Evolutionary conservation across 139 green algal species (phyloP).

Genomic region (Closterium sp.): DNA sequence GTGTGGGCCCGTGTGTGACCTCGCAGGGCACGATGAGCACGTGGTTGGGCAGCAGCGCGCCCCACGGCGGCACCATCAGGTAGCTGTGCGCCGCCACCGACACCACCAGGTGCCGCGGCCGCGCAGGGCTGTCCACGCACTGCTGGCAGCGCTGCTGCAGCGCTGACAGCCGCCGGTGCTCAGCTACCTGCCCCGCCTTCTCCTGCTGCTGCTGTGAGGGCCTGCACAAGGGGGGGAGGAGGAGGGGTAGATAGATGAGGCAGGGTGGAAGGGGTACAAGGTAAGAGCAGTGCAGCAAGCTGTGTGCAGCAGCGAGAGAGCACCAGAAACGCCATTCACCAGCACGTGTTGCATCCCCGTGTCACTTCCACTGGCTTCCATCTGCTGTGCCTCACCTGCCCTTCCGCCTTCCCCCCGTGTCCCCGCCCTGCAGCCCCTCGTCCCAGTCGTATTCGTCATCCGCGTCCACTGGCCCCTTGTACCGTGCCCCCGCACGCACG

Average conservation of each 20-base stretch:
- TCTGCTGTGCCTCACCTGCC: not conserved
- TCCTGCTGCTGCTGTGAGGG: conserved; percentile 7
- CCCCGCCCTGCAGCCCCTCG: conserved; percentile 73
- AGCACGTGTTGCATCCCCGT: no score
- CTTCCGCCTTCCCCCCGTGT: conserved; percentile 35
- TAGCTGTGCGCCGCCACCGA: conserved; percentile 76
- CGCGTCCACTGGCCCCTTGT: conserved; percentile 59
- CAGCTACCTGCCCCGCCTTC: conserved; percentile 17
- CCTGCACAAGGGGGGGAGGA: not conserved
- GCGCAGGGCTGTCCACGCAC: conserved; percentile 52
- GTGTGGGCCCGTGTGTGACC: conserved; percentile 11
- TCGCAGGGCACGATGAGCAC: conserved; percentile 78
- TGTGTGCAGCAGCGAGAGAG: not conserved
- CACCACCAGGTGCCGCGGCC: conserved; percentile 72
- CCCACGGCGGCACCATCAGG: conserved; percentile 72
- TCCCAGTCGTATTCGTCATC: conserved; percentile 96
- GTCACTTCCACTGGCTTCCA: no score
- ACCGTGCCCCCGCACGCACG: conserved; percentile 54
- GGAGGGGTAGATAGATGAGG: not conserved
- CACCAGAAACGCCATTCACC: no score
- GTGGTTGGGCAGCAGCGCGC: conserved; percentile 78
- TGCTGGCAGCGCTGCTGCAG: conserved; percentile 44
- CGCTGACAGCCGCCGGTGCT: conserved; percentile 2
- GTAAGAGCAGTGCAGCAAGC: no score
- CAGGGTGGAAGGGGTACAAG: not conserved